phyloP scores from a whole-genome alignment of 2,329 filamentous ascomycete species.

The Conoideocrella luteorostrata region DNA sequence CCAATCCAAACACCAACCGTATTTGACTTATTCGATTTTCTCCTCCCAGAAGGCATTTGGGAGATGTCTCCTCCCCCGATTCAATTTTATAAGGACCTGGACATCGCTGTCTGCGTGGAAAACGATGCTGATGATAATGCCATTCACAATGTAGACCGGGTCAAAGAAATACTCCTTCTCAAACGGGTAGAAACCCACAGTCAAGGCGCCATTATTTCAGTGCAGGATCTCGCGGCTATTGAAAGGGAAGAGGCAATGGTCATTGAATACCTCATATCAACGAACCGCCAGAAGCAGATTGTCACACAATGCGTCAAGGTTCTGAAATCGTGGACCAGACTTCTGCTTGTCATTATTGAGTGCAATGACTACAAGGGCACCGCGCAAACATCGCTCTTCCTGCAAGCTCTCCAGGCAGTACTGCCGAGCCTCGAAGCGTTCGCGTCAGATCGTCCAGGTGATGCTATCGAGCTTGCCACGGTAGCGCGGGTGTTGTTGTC shows the following conservation, averaged over 20 bases:
- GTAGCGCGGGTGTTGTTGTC: constrained; percentile 68
- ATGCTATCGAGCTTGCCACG: constrained; percentile 69
- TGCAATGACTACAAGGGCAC: constrained; percentile 71
- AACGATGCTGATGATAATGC: constrained; percentile 49
- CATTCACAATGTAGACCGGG: constrained; percentile 63
- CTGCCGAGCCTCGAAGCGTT: constrained; percentile 80
- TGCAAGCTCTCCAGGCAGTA: constrained; percentile 81
- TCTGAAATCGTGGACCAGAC: constrained; percentile 75
- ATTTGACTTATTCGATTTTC: constrained; percentile 91
- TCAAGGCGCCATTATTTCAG: constrained; percentile 40
- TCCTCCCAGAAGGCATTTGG: constrained; percentile 49
- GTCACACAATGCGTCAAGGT: constrained; percentile 55
- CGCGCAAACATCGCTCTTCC: constrained; percentile 67
- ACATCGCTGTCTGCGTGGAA: constrained; percentile 59
- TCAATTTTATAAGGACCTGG: constrained; percentile 57
- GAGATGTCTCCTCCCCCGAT: constrained; percentile 45
- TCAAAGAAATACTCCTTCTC: constrained; percentile 67
- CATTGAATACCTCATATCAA: constrained; percentile 53
- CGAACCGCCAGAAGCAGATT: constrained; percentile 58
- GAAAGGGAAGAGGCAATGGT: constrained; percentile 56
- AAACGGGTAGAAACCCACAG: constrained; percentile 57
- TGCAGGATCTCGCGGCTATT: constrained; percentile 42
- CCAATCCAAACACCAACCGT: constrained; percentile 65
- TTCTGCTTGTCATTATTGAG: constrained; percentile 77
- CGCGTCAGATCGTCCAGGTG: constrained; percentile 59